Evolutionary conservation across 768 basidiomycete species (phyloP), one percentile per base, ranked within the genome.

Genomic region (Xerocomellus intermedius): DNA sequence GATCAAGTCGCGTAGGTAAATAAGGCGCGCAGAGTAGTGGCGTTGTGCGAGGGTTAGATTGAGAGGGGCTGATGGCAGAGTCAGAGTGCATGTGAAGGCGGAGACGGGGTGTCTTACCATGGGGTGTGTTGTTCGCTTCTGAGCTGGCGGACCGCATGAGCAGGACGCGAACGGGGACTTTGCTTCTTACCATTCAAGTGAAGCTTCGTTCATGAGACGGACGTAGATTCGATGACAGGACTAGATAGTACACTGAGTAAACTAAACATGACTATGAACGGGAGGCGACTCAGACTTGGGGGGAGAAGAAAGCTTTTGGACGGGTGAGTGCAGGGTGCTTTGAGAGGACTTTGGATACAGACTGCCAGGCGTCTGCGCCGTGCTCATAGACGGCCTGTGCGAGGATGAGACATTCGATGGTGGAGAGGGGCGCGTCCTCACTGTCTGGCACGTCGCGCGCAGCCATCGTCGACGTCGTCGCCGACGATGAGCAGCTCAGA

Each of bases 361-460:
- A 69, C 35, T 77, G 64, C 94, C 94, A 94, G 5, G 79, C 78
- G 43, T 79, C 73, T 35, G 83, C 75, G 14, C 94, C 93, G 52
- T 86, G 77, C 66, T 94, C 90, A 71, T 90, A 90, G 41, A 91
- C 86, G 0, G 91, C 86, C 72, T 97, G 94, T 2, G 93, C 84
- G 46, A 96, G 80, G 28, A 97, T 73, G 47, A 97, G 85, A 53
- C 82, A 78, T 73, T 95, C 92, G 50, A 89, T 68, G 46, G 72
- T 78, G 58, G 63, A 62, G 36, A 69, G 68, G 8, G 58, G 38
- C 30, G 41, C 22, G 48, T 49, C 43, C 36, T 56, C 60, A 50
- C 32, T 37, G 60, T 52, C 48, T 32, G 49, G 48, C 46, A 39
- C 28, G 46, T 57, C 54, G 38, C 2, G 1, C 7, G 24, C 46